phyloP scores from a whole-genome alignment of 768 basidiomycete species.

The Lyophyllum decastes region DNA sequence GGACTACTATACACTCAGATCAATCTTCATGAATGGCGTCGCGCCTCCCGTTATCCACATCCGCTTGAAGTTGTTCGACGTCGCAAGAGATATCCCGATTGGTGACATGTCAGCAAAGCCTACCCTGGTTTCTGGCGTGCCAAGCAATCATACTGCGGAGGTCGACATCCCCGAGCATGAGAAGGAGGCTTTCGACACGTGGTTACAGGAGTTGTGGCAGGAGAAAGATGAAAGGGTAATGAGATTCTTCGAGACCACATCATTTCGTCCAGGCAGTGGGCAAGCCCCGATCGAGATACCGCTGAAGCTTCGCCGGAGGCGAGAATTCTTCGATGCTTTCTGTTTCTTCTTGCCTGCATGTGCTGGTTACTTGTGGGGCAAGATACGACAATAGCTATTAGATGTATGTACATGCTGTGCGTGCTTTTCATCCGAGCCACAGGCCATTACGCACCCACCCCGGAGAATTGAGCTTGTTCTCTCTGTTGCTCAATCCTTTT shows the following conservation, averaged over 20 bases:
- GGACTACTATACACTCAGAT: constrained; percentile 85
- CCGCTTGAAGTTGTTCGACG: constrained; percentile 81
- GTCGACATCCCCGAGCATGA: constrained; percentile 59
- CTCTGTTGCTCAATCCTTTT: constrained; percentile 58
- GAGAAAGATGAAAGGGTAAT: constrained; percentile 83
- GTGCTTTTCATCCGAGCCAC: background rate
- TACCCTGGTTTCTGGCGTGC: constrained; percentile 24
- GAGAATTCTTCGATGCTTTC: constrained; percentile 68
- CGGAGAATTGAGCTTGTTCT: constrained; percentile 19
- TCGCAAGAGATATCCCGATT: constrained; percentile 66
- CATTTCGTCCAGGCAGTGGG: constrained; percentile 36
- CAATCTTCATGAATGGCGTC: constrained; percentile 79
- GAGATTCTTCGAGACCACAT: constrained; percentile 56
- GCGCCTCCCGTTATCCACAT: constrained; percentile 87
- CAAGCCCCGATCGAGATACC: constrained; percentile 52
- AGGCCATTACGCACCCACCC: constrained; percentile 8
- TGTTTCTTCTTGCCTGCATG: constrained; percentile 67
- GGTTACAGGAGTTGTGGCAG: constrained; percentile 81
- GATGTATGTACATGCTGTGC: background rate
- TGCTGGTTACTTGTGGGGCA: constrained; percentile 49
- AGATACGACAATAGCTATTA: constrained; percentile 27
- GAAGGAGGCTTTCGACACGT: constrained; percentile 70
- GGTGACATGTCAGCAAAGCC: constrained; percentile 50
- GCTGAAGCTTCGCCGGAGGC: constrained; percentile 49
- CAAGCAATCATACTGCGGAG: constrained; percentile 32